Base-by-base conservation (phyloP, 2,329 filamentous ascomycete species). In the Colletotrichum cordylinicola region DNA sequence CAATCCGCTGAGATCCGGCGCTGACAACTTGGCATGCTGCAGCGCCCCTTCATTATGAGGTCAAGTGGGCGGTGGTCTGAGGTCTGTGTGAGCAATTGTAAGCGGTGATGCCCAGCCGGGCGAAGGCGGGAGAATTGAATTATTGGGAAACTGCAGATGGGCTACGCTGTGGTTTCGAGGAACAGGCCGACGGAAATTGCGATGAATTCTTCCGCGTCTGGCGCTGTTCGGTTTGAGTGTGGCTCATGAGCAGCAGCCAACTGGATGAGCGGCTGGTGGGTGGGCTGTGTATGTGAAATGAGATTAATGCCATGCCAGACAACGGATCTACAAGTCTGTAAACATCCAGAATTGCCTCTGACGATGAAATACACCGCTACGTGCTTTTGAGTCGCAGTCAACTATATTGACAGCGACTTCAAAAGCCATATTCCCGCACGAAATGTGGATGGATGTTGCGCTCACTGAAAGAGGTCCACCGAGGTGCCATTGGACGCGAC, bases 111-210 rank as follows among this genome's bases (percentile, higher is more conserved):
- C 73, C 69, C 60, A 73, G 73, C 73, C 33, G 62, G 73, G 73
- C 62, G 67, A 75, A 72, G 73, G 69, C 73, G 73, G 73, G 21
- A 68, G n/a, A 75, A 73, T 62, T 21, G 52, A 6, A 64, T 35
- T 24, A 62, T 66, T 48, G 69, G 7, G 18, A 37, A 15, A n/a
- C 8, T 58, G 55, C 43, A 48, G 43, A 61, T 7, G 27, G 10
- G 18, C 31, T 56, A 29, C 48, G 18, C 31, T 56, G 35, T 35
- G 52, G 33, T 6, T 31, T 35, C 43, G n/a, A 52, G 6, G 35
- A 16, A 29, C 27, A 21, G 9, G 29, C 12, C 39, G 55, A 15
- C 73, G 52, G 60, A 68, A 12, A 55, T 43, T 52, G 33, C 31
- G n/a, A 15, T 31, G 13, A 48, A 64, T 64, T 64, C 60, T 56